phyloP scores from a whole-genome alignment of 495 filamentous ascomycete species.

The Xylaria curta region DNA sequence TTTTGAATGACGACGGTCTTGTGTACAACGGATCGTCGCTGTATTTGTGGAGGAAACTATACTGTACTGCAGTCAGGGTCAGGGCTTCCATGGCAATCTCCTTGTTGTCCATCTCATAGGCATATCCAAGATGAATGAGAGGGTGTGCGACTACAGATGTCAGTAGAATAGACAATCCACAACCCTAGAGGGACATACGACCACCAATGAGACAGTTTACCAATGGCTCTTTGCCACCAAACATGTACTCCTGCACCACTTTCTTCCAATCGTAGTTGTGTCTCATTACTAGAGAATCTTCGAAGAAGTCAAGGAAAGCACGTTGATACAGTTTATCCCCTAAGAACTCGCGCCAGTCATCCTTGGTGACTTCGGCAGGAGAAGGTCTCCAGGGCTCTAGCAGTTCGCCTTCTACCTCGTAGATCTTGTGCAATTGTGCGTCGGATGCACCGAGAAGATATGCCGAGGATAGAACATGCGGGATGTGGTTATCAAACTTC shows the following conservation, averaged over 20 bases:
- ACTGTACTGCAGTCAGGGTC: conserved; percentile 69
- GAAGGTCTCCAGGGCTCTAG: conserved; percentile 86
- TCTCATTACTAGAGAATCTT: conserved; percentile 77
- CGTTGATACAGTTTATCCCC: conserved; percentile 82
- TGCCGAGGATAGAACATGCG: conserved; percentile 84
- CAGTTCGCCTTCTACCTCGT: conserved; percentile 72
- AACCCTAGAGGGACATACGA: conserved; percentile 60
- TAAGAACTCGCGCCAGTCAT: conserved; percentile 87
- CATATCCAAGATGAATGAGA: conserved; percentile 87
- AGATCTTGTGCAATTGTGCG: conserved; percentile 75
- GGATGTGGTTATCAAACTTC: conserved; percentile 84
- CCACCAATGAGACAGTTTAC: conserved; percentile 78
- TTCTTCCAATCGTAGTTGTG: conserved; percentile 83
- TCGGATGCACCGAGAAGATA: conserved; percentile 80
- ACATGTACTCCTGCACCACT: conserved; percentile 76
- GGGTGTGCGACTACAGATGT: conserved; percentile 75
- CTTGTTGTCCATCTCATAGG: conserved; percentile 78
- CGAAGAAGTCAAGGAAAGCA: conserved; percentile 90
- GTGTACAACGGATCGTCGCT: conserved; percentile 73
- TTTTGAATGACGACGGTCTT: conserved; percentile 54
- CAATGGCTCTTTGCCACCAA: conserved; percentile 75
- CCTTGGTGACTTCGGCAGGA: conserved; percentile 77
- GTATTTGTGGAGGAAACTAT: conserved; percentile 80
- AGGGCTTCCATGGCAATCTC: conserved; percentile 88
- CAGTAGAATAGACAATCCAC: conserved; percentile 22